Evolutionary conservation across 2,329 filamentous ascomycete genomes (phyloP), one percentile per base, ranked within the genome.

Genomic region (Calonectria crousiana): DNA sequence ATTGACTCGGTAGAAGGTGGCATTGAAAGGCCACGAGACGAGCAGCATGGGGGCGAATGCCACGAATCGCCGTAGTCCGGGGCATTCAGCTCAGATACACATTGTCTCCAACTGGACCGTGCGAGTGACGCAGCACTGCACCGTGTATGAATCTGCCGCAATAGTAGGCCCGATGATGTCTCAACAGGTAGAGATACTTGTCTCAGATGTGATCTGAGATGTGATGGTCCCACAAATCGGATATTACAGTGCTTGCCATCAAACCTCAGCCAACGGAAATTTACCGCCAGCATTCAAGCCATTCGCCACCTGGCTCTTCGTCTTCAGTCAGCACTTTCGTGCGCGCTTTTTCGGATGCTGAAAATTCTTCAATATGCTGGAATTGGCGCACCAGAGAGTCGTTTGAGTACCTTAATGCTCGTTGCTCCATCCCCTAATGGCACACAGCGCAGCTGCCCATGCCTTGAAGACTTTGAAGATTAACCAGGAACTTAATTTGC

Each of bases 401-500:
- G 6, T n/a, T 47, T 47, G 9, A 5, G 41, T 10, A 4, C 6
- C 8, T 6, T 47, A 8, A 10, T 47, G 3, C 10, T 47, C 32
- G 32, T 9, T 11, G 9, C 41, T n/a, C 20, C 41, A 20, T 2
- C 6, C 9, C 4, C 18, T 3, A 18, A 44, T 14, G 20, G 41
- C 2, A 5, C 8, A n/a, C 20, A 4, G 9, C 9, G 41, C 6
- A n/a, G 41, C 16, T 20, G 41, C 18, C 41, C 18, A 20, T 47
- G 16, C 8, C 20, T 47, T n/a, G 20, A 47, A 4, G 18, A 2
- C 10, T 20, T 6, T 20, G 16, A 47, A 6, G 18, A n/a, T n/a
- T 2, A n/a, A 2, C 41, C 6, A 1, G 8, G 8, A 16, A 2
- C 13, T 10, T n/a, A 1, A 2, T n/a, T n/a, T 47, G 4, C 3